Evolutionary conservation across 192 early-diverging fungal species (phyloP).

Genomic region (Linnemannia elongata): DNA sequence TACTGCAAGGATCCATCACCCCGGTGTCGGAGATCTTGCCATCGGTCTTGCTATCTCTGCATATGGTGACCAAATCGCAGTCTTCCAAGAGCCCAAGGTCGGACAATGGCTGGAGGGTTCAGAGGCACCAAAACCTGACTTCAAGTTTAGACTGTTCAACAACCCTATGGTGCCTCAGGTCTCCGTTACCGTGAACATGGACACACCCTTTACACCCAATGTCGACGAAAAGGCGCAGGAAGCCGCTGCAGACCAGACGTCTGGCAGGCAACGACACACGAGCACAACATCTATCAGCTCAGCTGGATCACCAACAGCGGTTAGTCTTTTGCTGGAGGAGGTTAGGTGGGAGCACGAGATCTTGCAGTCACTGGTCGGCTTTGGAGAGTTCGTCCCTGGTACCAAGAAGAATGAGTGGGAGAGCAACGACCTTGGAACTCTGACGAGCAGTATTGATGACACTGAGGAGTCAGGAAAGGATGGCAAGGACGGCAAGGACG

Average conservation of each 20-base stretch:
- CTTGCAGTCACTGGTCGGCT: slow-evolving; percentile 37
- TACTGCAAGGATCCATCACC: neutral
- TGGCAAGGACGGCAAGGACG: slow-evolving; percentile 4
- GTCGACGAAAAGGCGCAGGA: neutral
- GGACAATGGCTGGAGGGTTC: slow-evolving; percentile 44
- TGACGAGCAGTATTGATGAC: neutral
- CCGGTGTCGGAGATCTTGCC: slow-evolving; percentile 25
- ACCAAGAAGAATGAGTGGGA: slow-evolving; percentile 34
- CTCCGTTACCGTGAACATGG: slow-evolving; percentile 21
- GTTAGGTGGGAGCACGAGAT: slow-evolving; percentile 1
- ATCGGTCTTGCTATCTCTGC: slow-evolving; percentile 42
- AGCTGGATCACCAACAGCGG: neutral
- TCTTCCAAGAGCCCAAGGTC: slow-evolving; percentile 48
- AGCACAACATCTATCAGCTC: neutral
- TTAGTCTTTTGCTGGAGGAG: slow-evolving; percentile 6
- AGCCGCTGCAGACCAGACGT: neutral
- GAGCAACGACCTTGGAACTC: slow-evolving; percentile 36
- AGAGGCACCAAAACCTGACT: slow-evolving; percentile 12
- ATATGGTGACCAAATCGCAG: slow-evolving; percentile 27
- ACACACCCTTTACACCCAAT: neutral
- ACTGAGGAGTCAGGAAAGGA: slow-evolving; percentile 6
- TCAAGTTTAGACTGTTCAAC: slow-evolving; percentile 39
- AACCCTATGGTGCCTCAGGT: slow-evolving; percentile 36
- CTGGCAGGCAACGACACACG: neutral
- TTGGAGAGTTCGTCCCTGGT: slow-evolving; percentile 35